Evolutionary conservation across 768 basidiomycete genomes (phyloP), one percentile per base, ranked within the genome.

Genomic region (Pisolithus albus): DNA sequence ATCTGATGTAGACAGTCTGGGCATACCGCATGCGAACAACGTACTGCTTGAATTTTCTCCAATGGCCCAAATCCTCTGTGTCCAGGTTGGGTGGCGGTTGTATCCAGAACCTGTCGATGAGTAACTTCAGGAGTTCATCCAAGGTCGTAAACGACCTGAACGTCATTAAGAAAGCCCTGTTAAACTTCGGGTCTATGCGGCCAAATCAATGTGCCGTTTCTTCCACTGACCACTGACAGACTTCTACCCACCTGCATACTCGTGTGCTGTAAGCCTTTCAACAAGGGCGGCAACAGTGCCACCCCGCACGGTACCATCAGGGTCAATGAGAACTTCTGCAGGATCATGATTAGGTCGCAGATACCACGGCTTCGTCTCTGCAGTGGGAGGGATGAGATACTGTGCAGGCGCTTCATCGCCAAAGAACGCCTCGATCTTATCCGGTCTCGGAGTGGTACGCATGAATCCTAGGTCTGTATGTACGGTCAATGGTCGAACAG

Each of bases 201-300:
- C 23, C 26, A 47, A 4, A 40, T 60, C 8, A 65, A 53, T 28
- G 0, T 15, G 13, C 16, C 13, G n/a, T 43, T 8, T 10, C 5
- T n/a, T 24, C 26, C 5, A 13, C 11, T 24, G 44, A 21, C 26
- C 5, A 13, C 11, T 24, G 44, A 21, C 7, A 18, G 26, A 24
- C 15, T 11, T 42, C 5, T 10, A 63, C 79, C 54, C 57, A 81
- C 83, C 81, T 57, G 74, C 73, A 46, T 75, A 71, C 50, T 82
- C 81, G 53, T 87, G 84, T 19, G 78, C 75, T 0, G 84, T 86
- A n/a, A 86, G 69, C 34, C 80, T 73, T 55, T 82, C 82, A 8
- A 86, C 76, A 3, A 87, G 70, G 2, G 82, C 82, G 7, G 69
- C 54, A 10, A 85, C 64, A 0, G 83, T 83, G 2, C 83, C 85